Evolutionary conservation across 2,329 filamentous ascomycete species (phyloP).

Genomic region (Verticillium alfalfae): DNA sequence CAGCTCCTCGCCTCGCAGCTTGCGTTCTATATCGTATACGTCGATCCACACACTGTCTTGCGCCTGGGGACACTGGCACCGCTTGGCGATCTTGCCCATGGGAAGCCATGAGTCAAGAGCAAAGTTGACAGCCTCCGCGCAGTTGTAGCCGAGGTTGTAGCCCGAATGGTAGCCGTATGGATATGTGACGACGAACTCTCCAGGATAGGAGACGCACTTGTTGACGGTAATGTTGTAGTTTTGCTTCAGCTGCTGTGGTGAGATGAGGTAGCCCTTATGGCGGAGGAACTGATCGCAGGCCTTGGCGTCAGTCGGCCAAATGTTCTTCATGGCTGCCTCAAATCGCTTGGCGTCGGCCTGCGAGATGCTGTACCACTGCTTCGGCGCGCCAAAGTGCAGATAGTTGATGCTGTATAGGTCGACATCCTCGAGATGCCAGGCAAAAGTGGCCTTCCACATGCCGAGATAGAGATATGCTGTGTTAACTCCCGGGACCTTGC

Average conservation of each 20-base stretch:
- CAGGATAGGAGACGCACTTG: slow-evolving; percentile 89
- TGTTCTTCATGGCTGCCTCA: slow-evolving; percentile 88
- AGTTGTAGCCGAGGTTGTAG: slow-evolving; percentile 97
- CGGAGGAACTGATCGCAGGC: slow-evolving; percentile 93
- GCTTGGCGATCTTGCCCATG: slow-evolving; percentile 92
- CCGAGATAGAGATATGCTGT: slow-evolving; percentile 96
- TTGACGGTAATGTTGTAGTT: slow-evolving; percentile 96
- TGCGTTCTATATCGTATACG: slow-evolving; percentile 91
- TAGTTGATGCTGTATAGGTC: slow-evolving; percentile 99
- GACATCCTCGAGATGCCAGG: slow-evolving; percentile 97
- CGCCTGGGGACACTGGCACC: slow-evolving; percentile 91
- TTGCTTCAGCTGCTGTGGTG: slow-evolving; percentile 77
- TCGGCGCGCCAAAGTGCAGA: slow-evolving; percentile 95
- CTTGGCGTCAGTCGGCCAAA: slow-evolving; percentile 94
- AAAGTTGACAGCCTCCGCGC: slow-evolving; percentile 97
- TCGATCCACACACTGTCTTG: slow-evolving; percentile 99
- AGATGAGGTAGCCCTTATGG: slow-evolving; percentile 97
- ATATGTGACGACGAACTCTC: slow-evolving; percentile 97
- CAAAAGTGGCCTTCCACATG: slow-evolving; percentile 99
- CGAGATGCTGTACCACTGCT: slow-evolving; percentile 99
- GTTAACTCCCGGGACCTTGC: slow-evolving; percentile 95
- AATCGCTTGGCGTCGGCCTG: slow-evolving; percentile 91
- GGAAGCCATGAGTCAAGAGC: slow-evolving; percentile 92
- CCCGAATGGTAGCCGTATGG: slow-evolving; percentile 98
- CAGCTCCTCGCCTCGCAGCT: slow-evolving; percentile 81